Evolutionary conservation across 2,329 filamentous ascomycete species (phyloP).

Genomic region (Stagonosporopsis tanaceti): DNA sequence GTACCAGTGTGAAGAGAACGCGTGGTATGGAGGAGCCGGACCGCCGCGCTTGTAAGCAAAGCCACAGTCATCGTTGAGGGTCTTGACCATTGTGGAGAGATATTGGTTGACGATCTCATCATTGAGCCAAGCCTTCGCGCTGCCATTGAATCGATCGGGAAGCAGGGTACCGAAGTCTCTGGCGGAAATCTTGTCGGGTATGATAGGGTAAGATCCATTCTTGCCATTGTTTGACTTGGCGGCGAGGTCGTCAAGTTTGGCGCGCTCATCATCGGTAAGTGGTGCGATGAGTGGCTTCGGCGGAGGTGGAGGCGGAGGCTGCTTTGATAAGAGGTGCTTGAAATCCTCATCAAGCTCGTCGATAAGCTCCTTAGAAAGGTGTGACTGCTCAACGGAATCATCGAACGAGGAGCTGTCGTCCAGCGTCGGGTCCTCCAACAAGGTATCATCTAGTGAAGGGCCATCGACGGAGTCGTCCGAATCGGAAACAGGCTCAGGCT

Average conservation of each 20-base stretch:
- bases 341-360: slow-evolving; percentile 28
- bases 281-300: slow-evolving; percentile 31
- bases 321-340: slow-evolving; percentile 23
- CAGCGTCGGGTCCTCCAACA: background rate
- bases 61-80: slow-evolving; percentile 65
- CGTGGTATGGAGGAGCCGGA: slow-evolving; percentile 66
- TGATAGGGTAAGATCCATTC: slow-evolving; percentile 22
- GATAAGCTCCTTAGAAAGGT: slow-evolving; percentile 32
- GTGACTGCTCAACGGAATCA: slow-evolving; percentile 30
- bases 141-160: slow-evolving; percentile 41
- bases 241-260: slow-evolving; percentile 24
- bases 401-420: slow-evolving; percentile 8
- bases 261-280: slow-evolving; percentile 26
- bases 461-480: slow-evolving; percentile 15
- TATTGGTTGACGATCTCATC: slow-evolving; percentile 77
- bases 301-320: slow-evolving; percentile 12
- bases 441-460: background rate
- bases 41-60: slow-evolving; percentile 63
- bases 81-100: slow-evolving; percentile 67
- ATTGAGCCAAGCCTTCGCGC: slow-evolving; percentile 72
- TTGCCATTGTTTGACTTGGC: slow-evolving; percentile 25
- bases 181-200: slow-evolving; percentile 53
- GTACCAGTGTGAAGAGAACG: slow-evolving; percentile 73
- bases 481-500: slow-evolving; percentile 3
- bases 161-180: slow-evolving; percentile 71